These are phyloP conservation scores for Rhodofomes roseus DNA, from an alignment of 1,284 basidiomycete species.

Conservation along the genomic window DNA sequence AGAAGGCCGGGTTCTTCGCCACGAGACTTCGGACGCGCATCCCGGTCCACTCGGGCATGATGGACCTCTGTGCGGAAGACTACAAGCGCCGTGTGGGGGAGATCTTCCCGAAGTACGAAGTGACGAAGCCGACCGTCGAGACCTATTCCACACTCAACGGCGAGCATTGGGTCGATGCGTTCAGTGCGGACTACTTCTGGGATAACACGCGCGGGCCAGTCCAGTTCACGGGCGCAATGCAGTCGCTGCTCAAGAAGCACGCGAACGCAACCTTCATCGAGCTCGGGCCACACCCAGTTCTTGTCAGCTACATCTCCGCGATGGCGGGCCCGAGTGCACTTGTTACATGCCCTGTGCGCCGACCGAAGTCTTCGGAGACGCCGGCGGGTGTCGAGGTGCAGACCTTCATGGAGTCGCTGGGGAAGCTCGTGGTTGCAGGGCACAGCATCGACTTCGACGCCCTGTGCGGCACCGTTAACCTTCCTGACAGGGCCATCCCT, in stretches of 20 bases:
- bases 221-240: constrained; percentile 25
- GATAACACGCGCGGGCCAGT: constrained; percentile 30
- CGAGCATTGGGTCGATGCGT: constrained; percentile 12
- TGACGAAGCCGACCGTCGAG: constrained; percentile 6
- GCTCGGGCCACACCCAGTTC: constrained; percentile 34
- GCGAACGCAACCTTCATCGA: constrained; percentile 28
- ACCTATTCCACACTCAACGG: constrained; percentile 27
- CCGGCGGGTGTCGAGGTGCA: not conserved
- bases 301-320: constrained; percentile 28
- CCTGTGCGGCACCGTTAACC: constrained; percentile 4
- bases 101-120: constrained; percentile 25
- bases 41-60: constrained; percentile 32
- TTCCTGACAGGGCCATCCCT: not conserved
- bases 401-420: constrained; percentile 10
- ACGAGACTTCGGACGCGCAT: constrained; percentile 28
- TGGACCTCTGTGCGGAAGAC: constrained; percentile 28
- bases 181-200: constrained; percentile 34
- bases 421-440: constrained; percentile 13
- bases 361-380: constrained; percentile 8
- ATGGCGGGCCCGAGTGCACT: constrained; percentile 16
- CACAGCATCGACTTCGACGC: constrained; percentile 17
- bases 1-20: constrained; percentile 28
- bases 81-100: constrained; percentile 21
- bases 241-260: constrained; percentile 14
- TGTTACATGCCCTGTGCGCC: constrained; percentile 29